Percentiles rank a stretch among this genome's conserved stretches.
These are phyloP conservation scores for Suillus brevipes DNA, from an alignment of 768 basidiomycete genomes.

Conservation along the genomic window DNA sequence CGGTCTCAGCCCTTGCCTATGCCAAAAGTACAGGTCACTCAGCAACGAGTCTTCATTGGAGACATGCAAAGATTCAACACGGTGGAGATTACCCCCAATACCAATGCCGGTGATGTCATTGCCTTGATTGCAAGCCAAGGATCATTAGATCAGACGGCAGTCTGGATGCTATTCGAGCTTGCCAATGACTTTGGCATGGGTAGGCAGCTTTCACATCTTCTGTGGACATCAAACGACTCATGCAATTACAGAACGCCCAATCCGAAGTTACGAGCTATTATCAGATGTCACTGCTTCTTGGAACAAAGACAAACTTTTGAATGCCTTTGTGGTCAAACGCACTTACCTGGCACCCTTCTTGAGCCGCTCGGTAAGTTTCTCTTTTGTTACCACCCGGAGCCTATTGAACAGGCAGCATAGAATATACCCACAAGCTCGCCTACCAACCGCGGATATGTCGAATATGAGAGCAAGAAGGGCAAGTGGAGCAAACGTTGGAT, in stretches of 20 bases:
- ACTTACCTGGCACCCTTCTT: conserved; percentile 64
- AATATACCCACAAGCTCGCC: conserved; percentile 49
- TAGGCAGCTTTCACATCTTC: conserved; percentile 38
- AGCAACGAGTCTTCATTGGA: conserved; percentile 77
- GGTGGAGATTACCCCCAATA: conserved; percentile 67
- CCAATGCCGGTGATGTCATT: conserved; percentile 74
- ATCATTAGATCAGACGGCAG: conserved; percentile 60
- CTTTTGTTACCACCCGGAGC: conserved; percentile 24
- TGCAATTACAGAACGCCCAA: conserved; percentile 70
- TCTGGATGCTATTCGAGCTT: conserved; percentile 90
- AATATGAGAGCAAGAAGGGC: conserved; percentile 88
- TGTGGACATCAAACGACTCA: conserved; percentile 10
- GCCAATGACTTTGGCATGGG: conserved; percentile 94
- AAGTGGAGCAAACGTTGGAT: conserved; percentile 97
- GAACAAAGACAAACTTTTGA: conserved; percentile 81
- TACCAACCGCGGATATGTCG: conserved; percentile 62
- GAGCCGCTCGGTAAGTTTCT: conserved; percentile 53
- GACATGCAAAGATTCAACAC: conserved; percentile 75
- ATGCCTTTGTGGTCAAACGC: conserved; percentile 76
- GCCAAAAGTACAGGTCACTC: conserved; percentile 39
- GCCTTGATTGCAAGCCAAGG: conserved; percentile 65
- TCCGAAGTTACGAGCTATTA: conserved; percentile 85
- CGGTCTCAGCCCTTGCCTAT: conserved; percentile 23
- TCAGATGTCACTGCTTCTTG: conserved; percentile 81
- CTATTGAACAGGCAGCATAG: conserved; percentile 48